A percentile compares a stretch with the other conserved stretches of the same genome.
Conservation (phyloP, 2,329 filamentous ascomycete genomes). For the Aschersonia sp. region DNA sequence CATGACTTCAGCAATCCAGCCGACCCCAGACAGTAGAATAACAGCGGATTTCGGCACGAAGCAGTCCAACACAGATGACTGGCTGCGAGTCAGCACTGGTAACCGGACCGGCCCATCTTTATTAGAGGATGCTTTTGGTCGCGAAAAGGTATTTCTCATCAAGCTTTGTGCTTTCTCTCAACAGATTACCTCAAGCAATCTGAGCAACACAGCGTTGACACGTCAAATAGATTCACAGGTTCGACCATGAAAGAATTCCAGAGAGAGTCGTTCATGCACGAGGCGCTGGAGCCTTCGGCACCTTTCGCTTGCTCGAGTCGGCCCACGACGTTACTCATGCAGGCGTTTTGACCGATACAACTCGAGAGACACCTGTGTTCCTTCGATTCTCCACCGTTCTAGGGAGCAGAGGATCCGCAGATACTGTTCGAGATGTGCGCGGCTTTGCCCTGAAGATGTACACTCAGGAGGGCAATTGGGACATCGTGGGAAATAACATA, state of each 20-base stretch:
- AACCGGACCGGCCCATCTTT: slow-evolving; percentile 52
- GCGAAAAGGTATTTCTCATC: slow-evolving; percentile 50
- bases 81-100: slow-evolving; percentile 51
- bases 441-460: slow-evolving; percentile 59
- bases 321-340: slow-evolving; percentile 54
- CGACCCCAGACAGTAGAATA: slow-evolving; percentile 41
- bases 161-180: no score
- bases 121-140: slow-evolving; percentile 44
- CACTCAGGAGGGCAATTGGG: slow-evolving; percentile 35
- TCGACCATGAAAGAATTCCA: slow-evolving; percentile 45
- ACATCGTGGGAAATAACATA: slow-evolving; percentile 5
- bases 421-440: slow-evolving; percentile 71
- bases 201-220: neutral
- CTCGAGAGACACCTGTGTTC: slow-evolving; percentile 31
- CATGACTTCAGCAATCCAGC: slow-evolving; percentile 40
- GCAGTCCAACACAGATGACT: slow-evolving; percentile 61
- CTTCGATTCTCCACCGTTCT: slow-evolving; percentile 64
- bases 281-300: slow-evolving; percentile 55
- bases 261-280: slow-evolving; percentile 58
- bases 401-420: slow-evolving; percentile 60
- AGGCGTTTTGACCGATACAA: slow-evolving; percentile 39
- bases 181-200: no score
- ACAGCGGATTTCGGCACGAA: slow-evolving; percentile 70
- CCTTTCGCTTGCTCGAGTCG: slow-evolving; percentile 52
- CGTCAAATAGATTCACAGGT: slow-evolving; percentile 46